phyloP scores from a whole-genome alignment of 495 filamentous ascomycete species.

The Xylaria venustula region DNA sequence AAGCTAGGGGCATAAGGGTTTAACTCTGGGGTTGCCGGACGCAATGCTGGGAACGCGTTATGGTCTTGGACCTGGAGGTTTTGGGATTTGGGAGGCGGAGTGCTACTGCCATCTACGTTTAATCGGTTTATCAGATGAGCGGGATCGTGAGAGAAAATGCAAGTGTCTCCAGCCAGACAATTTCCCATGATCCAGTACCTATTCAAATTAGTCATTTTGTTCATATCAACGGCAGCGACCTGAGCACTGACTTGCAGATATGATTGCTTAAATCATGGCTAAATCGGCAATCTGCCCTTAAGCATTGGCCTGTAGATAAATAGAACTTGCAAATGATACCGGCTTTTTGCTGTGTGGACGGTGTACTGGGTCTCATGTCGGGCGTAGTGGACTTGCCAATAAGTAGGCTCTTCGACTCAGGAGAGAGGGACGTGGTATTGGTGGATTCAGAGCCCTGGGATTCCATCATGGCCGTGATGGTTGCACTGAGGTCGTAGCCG shows the following conservation, averaged over 20 bases:
- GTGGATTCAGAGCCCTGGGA: constrained; percentile 34
- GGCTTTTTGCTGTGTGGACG: constrained; percentile 66
- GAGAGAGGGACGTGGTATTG: constrained; percentile 42
- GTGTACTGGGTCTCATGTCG: constrained; percentile 66
- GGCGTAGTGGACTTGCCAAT: constrained; percentile 91
- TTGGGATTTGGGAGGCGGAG: constrained; percentile 55
- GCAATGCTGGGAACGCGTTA: constrained; percentile 83
- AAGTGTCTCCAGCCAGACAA: constrained; percentile 90
- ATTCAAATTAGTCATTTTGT: constrained; percentile 29
- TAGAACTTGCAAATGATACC: constrained; percentile 96
- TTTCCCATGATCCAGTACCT: constrained; percentile 98
- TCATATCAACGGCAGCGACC: not conserved
- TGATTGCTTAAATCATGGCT: constrained; percentile 94
- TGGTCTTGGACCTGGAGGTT: constrained; percentile 85
- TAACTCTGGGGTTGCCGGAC: constrained; percentile 61
- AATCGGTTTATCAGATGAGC: constrained; percentile 71
- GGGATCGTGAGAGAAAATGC: constrained; percentile 97
- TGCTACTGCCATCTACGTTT: constrained; percentile 60
- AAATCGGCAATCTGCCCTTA: constrained; percentile 93
- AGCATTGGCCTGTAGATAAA: constrained; percentile 86
- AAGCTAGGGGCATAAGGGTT: constrained; percentile 52
- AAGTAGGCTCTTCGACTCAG: constrained; percentile 59
- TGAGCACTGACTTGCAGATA: constrained; percentile 86
- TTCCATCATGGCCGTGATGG: constrained; percentile 83
- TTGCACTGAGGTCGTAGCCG: constrained; percentile 88